phyloP scores from a whole-genome alignment of 2,329 filamentous ascomycete species.

The Zasmidium angulare region DNA sequence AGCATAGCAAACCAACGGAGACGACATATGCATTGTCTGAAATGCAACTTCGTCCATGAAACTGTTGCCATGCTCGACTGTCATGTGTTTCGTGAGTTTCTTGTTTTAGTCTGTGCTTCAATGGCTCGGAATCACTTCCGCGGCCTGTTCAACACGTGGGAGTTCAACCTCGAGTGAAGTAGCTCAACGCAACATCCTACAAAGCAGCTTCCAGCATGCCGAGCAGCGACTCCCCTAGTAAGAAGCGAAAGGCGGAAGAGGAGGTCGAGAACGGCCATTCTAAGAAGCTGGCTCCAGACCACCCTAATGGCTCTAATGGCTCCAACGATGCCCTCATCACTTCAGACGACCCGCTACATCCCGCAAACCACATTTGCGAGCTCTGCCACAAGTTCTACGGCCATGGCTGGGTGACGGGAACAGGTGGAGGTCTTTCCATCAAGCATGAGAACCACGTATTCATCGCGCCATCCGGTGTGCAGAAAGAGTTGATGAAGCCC shows the following conservation, averaged over 20 bases:
- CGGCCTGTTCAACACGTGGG: not conserved
- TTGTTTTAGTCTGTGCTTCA: too few species aligned
- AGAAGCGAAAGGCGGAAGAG: slow-evolving; percentile 8
- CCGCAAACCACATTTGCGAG: slow-evolving; percentile 90
- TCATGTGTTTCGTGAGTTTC: not conserved
- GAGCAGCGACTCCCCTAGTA: not conserved
- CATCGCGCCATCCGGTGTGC: slow-evolving; percentile 92
- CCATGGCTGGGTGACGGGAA: slow-evolving; percentile 90
- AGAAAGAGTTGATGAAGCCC: slow-evolving; percentile 93
- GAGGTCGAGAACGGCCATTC: not conserved
- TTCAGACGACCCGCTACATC: slow-evolving; percentile 74
- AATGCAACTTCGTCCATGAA: not conserved
- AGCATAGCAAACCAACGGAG: not conserved
- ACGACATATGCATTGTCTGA: not conserved
- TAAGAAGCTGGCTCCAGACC: slow-evolving; percentile 5
- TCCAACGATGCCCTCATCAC: slow-evolving; percentile 54
- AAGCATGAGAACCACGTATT: slow-evolving; percentile 79
- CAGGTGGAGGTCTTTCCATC: slow-evolving; percentile 79
- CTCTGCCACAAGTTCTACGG: slow-evolving; percentile 96
- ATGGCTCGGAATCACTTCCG: not conserved
- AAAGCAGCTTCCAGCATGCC: not conserved
- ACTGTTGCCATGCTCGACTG: too few species aligned
- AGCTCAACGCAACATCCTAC: not conserved
- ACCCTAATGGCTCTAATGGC: not conserved
- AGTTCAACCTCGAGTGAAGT: not conserved